A percentile compares a stretch with the other conserved stretches of the same genome.
phyloP scores from a whole-genome alignment of 2,329 filamentous ascomycete genomes.

The Ceratocystis variospora region DNA sequence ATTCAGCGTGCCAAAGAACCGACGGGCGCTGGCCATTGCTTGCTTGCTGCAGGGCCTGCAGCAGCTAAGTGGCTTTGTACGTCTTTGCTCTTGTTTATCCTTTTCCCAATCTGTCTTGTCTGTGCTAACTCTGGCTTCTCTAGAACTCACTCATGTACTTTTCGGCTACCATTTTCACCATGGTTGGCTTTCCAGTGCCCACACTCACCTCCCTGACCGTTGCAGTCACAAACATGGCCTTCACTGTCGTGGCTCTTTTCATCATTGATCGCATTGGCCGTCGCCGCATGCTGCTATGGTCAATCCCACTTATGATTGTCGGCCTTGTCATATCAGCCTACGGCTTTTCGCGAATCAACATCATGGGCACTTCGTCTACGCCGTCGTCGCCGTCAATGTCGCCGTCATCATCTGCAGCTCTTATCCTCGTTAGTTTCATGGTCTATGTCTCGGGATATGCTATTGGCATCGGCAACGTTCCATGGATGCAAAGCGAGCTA shows the following conservation, averaged over 20 bases:
- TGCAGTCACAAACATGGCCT: constrained; percentile 68
- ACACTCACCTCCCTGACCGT: constrained; percentile 69
- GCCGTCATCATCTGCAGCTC: constrained; percentile 29
- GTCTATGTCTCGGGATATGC: constrained; percentile 78
- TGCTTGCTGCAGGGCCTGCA: constrained; percentile 78
- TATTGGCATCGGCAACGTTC: constrained; percentile 76
- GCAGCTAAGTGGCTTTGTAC: constrained; percentile 71
- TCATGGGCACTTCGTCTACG: constrained; percentile 25
- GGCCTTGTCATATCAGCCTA: constrained; percentile 58
- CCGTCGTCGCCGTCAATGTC: constrained; percentile 2
- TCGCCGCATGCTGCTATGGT: constrained; percentile 65
- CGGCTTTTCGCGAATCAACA: constrained; percentile 53
- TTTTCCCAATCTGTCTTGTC: background rate
- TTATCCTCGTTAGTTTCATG: constrained; percentile 64
- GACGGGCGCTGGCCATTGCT: constrained; percentile 67
- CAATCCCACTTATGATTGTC: constrained; percentile 68
- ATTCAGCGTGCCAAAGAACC: constrained; percentile 46
- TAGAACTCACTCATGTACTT: constrained; percentile 89
- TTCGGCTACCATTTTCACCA: constrained; percentile 65
- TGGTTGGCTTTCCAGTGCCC: constrained; percentile 64
- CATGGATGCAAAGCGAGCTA: constrained; percentile 91
- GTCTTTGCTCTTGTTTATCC: constrained; percentile 24
- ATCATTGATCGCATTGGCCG: constrained; percentile 70
- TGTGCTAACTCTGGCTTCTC: background rate
- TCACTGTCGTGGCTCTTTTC: constrained; percentile 60